Percentiles rank a stretch among this genome's conserved stretches.
Evolutionary conservation across 1,284 basidiomycete species (phyloP).

Genomic region (Inonotus hispidus): DNA sequence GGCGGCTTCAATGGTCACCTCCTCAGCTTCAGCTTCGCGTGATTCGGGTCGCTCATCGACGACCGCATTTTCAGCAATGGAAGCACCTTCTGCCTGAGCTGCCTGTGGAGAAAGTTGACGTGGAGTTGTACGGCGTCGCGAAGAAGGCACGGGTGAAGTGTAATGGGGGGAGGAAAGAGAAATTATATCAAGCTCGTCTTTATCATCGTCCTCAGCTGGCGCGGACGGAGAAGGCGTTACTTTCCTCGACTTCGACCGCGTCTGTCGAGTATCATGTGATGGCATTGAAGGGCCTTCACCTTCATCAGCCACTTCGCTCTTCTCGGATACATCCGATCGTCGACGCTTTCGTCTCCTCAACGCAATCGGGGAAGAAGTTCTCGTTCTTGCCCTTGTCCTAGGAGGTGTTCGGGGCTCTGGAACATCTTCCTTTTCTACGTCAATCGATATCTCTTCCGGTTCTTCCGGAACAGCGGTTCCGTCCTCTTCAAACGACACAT

Average conservation of each 20-base stretch:
- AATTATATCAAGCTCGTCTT: constrained; percentile 13
- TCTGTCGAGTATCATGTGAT: neutral
- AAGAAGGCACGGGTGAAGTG: neutral
- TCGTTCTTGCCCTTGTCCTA: neutral
- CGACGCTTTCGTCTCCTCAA: neutral
- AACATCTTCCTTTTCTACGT: neutral
- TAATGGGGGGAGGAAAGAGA: constrained; percentile 3
- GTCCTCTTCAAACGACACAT: neutral
- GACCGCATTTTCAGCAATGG: neutral
- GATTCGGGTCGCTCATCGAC: neutral
- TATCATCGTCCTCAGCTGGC: constrained; percentile 6
- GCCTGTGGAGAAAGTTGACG: neutral
- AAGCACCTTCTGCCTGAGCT: neutral
- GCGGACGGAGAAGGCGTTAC: neutral
- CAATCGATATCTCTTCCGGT: neutral
- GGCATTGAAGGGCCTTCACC: neutral
- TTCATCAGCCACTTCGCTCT: neutral
- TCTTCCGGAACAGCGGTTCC: neutral
- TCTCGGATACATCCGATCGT: neutral
- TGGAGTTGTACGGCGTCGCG: neutral
- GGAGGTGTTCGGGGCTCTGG: neutral
- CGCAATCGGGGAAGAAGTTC: neutral
- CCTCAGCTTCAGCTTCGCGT: neutral
- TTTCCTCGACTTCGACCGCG: neutral
- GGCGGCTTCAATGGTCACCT: neutral